Conservation (phyloP, 1,139 yeast genomes). For the Kodamaea arcana region DNA sequence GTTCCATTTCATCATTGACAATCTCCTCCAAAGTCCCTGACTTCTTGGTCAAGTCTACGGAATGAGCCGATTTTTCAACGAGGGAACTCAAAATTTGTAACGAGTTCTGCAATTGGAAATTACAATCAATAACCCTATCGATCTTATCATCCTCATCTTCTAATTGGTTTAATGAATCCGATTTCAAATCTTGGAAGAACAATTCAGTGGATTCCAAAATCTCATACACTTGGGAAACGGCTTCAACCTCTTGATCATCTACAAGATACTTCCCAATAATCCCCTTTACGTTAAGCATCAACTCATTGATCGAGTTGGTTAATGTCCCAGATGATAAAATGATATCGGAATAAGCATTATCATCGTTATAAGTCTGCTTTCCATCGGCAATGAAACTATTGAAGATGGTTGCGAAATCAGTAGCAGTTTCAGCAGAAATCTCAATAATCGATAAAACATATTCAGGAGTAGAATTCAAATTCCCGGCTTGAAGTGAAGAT, state of each 20-base stretch:
- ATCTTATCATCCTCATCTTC: constrained; percentile 63
- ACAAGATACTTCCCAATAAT: constrained; percentile 51
- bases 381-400: constrained; percentile 79
- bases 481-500: constrained; percentile 82
- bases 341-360: constrained; percentile 49
- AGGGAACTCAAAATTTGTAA: constrained; percentile 56
- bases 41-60: constrained; percentile 21
- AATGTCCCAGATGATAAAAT: constrained; percentile 67
- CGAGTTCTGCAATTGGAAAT: constrained; percentile 67
- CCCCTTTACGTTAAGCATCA: constrained; percentile 70
- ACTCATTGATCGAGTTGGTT: constrained; percentile 60
- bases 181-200: constrained; percentile 58
- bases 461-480: constrained; percentile 72
- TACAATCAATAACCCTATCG: constrained; percentile 72
- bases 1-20: constrained; percentile 68
- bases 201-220: constrained; percentile 60
- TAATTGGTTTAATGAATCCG: constrained; percentile 47
- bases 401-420: constrained; percentile 78
- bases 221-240: constrained; percentile 39
- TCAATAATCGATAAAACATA: constrained; percentile 69
- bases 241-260: constrained; percentile 49
- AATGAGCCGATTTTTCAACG: constrained; percentile 51
- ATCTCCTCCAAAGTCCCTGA: constrained; percentile 62
- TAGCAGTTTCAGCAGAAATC: constrained; percentile 65
- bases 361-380: constrained; percentile 50